Evolutionary conservation across 345 rosid species (phyloP), one percentile per base, ranked within the genome.

Genomic region (Balakata baccata): DNA sequence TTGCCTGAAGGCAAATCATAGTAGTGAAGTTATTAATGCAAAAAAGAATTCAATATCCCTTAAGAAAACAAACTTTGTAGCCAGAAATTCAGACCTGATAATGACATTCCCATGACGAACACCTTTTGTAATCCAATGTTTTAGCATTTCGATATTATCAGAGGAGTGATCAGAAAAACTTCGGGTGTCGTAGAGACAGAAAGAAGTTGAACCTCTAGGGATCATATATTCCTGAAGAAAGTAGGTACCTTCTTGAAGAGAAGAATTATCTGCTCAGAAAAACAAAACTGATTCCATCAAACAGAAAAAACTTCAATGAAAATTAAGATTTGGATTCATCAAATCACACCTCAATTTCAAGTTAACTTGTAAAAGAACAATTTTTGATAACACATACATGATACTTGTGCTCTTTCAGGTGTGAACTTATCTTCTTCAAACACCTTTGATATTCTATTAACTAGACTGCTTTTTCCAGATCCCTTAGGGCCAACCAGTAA

Each of bases 381-480:
- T 69, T 47, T 38, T 47, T 38, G 11, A 60, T 63, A 65, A 69
- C 59, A 13, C 84, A 9, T 43, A 93, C 98, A 87, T 80, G 98
- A 89, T 73, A 89, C 85, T 85, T 93, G 98, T 67, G 97, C 93
- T 84, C 95, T 85, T 56, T 85, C 85, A 7, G 89, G 75, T 16
- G 88, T 81, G 66, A 85, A 87, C 70, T 80, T 75, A 71, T 85
- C 91, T 50, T 86, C 86, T 72, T 86, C 90, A 20, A 91, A 80
- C 51, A 83, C 88, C 77, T 72, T 91, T 60, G 93, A 84, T 74
- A 93, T 89, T 78, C 68, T 84, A 69, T 93, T 93, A 68, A 93
- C 68, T 69, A 91, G 95, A 51, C 93, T 87, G 86, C 97, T 93
- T 78, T 93, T 91, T 68, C 98, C 98, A 0, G 92, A 87, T 5